Base-by-base conservation (phyloP, 2,329 filamentous ascomycete genomes). In the Elsinoe australis region DNA sequence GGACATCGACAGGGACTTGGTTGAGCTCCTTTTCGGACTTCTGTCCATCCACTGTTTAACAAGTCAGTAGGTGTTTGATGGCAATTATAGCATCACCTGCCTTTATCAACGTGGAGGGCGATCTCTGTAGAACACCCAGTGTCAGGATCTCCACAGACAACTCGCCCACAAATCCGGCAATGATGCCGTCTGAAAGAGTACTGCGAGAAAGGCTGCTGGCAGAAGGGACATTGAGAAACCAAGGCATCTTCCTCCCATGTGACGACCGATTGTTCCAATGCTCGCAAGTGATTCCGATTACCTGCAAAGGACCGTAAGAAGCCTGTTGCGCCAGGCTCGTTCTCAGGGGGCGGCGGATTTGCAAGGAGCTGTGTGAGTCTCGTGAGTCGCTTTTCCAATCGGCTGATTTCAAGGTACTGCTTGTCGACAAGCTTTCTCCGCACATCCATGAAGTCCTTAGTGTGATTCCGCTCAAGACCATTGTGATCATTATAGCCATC, bases 111-210 rank as follows among this genome's bases (percentile, higher is more conserved):
- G 58, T 85, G 87, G 34, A 98, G 68, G 3, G 83, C 85, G 47
- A 98, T 75, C 57, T 95, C 86, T 6, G 73, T 79, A 1, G 92
- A 98, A 64, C 92, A 98, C 3, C 68, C 80, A 0, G 92, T 98
- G 50, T 79, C 76, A 0, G 78, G 78, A 64, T 98, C 92, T 9
- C 87, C 87, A 61, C 92, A 98, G 0, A 98, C 87, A 0, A 98
- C 88, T 34, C 84, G 79, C 3, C 92, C 92, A 59, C 92, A 98
- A 66, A 94, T 83, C 48, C 92, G 79, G 66, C 92, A 98, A 65
- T 98, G 92, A 64, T 96, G 92, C 56, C 92, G 75, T 58, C 92
- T 79, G 60, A 96, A 94, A 1, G 87, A 85, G 76, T 95, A 96
- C 10, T 82, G 84, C 1, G 87, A 84, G 64, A 98, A 98, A 49